Conservation (phyloP, 352 stramenopile species). For the Nothophytophthora sp. region DNA sequence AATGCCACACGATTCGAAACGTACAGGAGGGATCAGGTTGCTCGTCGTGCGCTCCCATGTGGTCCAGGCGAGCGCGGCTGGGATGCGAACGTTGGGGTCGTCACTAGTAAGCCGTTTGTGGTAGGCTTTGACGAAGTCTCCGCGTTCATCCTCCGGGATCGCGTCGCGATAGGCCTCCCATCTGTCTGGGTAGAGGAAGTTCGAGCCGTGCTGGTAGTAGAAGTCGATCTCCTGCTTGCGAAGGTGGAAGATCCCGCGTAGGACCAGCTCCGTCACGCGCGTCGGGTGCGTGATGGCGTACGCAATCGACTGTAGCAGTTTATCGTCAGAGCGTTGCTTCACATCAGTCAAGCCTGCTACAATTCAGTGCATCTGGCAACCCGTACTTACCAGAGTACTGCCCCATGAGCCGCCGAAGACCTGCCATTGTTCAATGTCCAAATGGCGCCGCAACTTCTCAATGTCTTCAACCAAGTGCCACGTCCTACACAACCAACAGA, state of each 20-base stretch:
- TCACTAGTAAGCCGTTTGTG: constrained; percentile 87
- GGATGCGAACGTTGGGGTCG: constrained; percentile 78
- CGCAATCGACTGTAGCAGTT: constrained; percentile 61
- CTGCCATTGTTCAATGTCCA: constrained; percentile 91
- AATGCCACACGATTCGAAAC: constrained; percentile 6
- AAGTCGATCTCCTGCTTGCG: constrained; percentile 92
- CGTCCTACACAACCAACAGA: constrained; percentile 35
- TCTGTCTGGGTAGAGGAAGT: constrained; percentile 89
- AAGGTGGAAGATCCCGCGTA: constrained; percentile 94
- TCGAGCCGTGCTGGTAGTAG: constrained; percentile 91
- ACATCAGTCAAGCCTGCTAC: constrained; percentile 11
- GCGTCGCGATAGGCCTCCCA: constrained; percentile 90
- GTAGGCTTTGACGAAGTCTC: constrained; percentile 87
- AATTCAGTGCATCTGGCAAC: constrained; percentile 36
- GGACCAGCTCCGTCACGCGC: constrained; percentile 85
- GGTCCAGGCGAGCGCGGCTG: constrained; percentile 89
- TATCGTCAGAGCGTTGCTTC: too few relatives aligned
- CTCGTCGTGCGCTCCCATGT: constrained; percentile 91
- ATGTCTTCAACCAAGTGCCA: constrained; percentile 94
- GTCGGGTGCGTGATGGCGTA: constrained; percentile 92
- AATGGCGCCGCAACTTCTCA: constrained; percentile 86
- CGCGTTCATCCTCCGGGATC: constrained; percentile 86
- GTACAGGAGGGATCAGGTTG: constrained; percentile 74
- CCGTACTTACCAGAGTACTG: constrained; percentile 75
- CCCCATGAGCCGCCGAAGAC: constrained; percentile 96